Conservation (phyloP, 305 asterid species). For the Fraxinus velutina region DNA sequence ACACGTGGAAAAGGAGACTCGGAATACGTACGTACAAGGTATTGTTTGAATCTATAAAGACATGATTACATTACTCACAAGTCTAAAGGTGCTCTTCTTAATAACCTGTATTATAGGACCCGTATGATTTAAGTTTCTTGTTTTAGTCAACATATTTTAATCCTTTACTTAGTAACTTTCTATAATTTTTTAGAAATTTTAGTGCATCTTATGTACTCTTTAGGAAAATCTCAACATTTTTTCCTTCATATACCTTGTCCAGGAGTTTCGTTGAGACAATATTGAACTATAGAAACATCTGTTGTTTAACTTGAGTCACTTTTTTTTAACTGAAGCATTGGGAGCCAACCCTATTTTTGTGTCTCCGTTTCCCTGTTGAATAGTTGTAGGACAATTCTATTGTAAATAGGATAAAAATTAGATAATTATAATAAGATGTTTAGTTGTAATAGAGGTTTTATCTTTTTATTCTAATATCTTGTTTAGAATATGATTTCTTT, state of each 20-base stretch:
- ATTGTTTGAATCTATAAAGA: conserved; percentile 14
- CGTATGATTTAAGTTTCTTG: not conserved
- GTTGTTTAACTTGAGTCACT: not conserved
- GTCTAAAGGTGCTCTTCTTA: conserved; percentile 11
- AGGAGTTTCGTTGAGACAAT: not conserved
- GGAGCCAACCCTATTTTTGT: conserved; percentile 2
- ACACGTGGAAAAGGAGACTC: conserved; percentile 77
- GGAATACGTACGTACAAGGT: conserved; percentile 97
- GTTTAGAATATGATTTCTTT: not conserved
- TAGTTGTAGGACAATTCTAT: not conserved
- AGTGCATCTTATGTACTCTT: conserved; percentile 4
- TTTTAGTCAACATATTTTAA: not conserved
- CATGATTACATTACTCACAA: conserved; percentile 15
- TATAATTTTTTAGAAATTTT: not conserved
- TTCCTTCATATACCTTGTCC: not conserved
- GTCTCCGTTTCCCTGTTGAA: not conserved
- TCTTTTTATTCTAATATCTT: not conserved
- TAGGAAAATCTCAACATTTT: not conserved
- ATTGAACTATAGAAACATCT: not conserved
- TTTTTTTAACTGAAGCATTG: not conserved
- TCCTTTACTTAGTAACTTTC: not conserved
- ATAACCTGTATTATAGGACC: not conserved
- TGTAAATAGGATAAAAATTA: not conserved
- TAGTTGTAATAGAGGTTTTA: not conserved
- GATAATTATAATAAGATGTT: not conserved